phyloP scores from a whole-genome alignment of 2,329 filamentous ascomycete genomes.

The Colletotrichum liaoningense region DNA sequence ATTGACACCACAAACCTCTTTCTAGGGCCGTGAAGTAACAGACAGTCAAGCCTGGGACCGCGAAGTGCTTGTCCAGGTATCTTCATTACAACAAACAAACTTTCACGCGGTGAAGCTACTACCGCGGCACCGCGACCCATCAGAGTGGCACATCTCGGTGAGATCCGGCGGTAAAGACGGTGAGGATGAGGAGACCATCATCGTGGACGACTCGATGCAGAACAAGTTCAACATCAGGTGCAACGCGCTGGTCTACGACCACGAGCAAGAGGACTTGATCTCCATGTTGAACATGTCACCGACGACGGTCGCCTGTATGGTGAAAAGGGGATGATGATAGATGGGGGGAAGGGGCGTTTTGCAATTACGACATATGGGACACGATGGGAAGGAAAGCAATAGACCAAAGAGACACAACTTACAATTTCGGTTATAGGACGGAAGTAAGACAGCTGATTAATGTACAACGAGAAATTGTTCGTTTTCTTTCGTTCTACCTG shows the following conservation, averaged over 20 bases:
- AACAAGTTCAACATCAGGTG: neutral
- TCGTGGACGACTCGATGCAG: neutral
- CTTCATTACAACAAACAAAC: neutral
- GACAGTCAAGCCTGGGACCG: neutral
- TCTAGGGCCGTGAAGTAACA: neutral
- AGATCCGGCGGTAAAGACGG: neutral
- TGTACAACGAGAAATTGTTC: too few relatives aligned
- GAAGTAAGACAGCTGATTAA: too few relatives aligned
- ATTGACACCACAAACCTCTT: neutral
- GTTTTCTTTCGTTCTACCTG: neutral
- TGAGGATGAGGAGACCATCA: neutral
- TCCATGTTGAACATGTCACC: slow-evolving; percentile 79
- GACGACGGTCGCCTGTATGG: neutral
- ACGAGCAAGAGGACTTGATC: slow-evolving; percentile 75
- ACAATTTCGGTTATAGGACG: too few relatives aligned
- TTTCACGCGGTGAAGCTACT: neutral
- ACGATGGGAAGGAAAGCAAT: neutral
- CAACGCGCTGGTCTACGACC: neutral
- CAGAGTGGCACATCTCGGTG: neutral
- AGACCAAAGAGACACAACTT: neutral
- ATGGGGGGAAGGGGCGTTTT: too few relatives aligned
- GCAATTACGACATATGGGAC: too few relatives aligned
- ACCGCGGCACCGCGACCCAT: neutral
- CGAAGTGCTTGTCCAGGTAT: neutral
- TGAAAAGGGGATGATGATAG: neutral